These are phyloP conservation scores for Xerocomellus amylosporus DNA, from an alignment of 768 basidiomycete species.

Conservation along the genomic window DNA sequence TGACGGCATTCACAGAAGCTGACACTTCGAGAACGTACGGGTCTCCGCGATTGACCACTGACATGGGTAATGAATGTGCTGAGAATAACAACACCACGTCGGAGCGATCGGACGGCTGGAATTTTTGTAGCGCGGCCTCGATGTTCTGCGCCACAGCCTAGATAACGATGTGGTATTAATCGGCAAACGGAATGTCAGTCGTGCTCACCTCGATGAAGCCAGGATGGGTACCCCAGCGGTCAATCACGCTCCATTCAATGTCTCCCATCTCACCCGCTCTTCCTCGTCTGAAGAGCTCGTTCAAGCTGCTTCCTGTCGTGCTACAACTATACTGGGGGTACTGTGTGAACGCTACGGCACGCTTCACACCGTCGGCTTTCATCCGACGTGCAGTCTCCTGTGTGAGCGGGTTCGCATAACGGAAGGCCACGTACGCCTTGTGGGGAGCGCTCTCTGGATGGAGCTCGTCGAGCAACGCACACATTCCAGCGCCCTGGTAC, in stretches of 20 bases:
- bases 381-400: conserved; percentile 78
- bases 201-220: conserved; percentile 88
- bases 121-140: conserved; percentile 75
- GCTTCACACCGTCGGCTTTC: conserved; percentile 84
- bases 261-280: conserved; percentile 59
- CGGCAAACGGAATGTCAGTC: not conserved
- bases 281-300: conserved; percentile 77
- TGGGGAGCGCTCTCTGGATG: conserved; percentile 91
- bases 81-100: conserved; percentile 89
- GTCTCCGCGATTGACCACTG: conserved; percentile 97
- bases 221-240: conserved; percentile 94
- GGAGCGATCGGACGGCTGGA: conserved; percentile 65
- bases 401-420: conserved; percentile 88
- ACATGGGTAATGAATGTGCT: conserved; percentile 96
- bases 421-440: conserved; percentile 94
- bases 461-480: conserved; percentile 87
- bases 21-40: conserved; percentile 96
- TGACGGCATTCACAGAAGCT: conserved; percentile 89
- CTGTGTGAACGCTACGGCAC: conserved; percentile 95
- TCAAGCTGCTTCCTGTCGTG: conserved; percentile 95
- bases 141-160: conserved; percentile 92
- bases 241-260: conserved; percentile 96
- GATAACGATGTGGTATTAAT: conserved; percentile 1
- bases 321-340: conserved; percentile 99
- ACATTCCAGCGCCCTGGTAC: conserved; percentile 89